phyloP scores from a whole-genome alignment of 192 early-diverging fungal genomes.

The Entophlyctis luteolus region DNA sequence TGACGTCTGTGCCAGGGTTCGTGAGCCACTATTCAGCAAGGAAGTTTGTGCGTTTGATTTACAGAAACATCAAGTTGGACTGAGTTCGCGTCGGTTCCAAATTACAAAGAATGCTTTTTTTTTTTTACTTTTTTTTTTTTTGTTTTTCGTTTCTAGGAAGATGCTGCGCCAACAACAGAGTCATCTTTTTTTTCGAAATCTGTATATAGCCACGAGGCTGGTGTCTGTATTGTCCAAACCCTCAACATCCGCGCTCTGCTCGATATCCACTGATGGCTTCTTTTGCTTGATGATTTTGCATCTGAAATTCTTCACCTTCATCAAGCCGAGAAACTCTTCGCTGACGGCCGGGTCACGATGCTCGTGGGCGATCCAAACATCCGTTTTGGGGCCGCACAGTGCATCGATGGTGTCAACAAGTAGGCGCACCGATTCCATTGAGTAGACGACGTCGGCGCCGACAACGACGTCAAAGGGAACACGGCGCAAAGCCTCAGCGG shows the following conservation, averaged over 20 bases:
- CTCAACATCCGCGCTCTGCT: no score
- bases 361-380: conserved; percentile 17
- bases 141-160: no score
- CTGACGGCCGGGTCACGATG: conserved; percentile 17
- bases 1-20: conserved; percentile 11
- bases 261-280: no score
- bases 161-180: no score
- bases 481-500: not conserved
- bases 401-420: conserved; percentile 19
- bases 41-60: conserved; percentile 76
- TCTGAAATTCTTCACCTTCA: conserved; percentile 20
- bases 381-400: not conserved
- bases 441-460: conserved; percentile 25
- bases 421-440: conserved; percentile 17
- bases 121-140: no score
- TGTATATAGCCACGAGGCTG: no score
- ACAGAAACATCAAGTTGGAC: conserved; percentile 75
- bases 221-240: no score
- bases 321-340: conserved; percentile 6
- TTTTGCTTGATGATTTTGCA: conserved; percentile 7
- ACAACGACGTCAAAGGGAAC: conserved; percentile 21
- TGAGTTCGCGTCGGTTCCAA: no score
- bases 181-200: no score
- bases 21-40: conserved; percentile 75
- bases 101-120: no score